These are phyloP conservation scores for Gossypium raimondii DNA, from an alignment of 345 rosid genomes.

Conservation along the genomic window DNA sequence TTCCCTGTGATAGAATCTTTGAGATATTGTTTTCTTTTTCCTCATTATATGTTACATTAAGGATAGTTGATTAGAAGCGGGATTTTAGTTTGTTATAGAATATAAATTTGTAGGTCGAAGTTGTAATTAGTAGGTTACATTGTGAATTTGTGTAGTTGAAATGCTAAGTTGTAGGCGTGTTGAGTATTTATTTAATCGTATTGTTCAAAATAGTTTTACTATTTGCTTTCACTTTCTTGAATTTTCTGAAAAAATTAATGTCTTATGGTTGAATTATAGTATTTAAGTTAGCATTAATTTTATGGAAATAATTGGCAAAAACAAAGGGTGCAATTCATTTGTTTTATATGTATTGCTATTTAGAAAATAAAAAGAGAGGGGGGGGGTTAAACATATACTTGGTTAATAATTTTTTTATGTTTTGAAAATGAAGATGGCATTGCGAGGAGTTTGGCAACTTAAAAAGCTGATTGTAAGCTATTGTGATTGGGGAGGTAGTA, in stretches of 20 bases:
- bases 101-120: not conserved
- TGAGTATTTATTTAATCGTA: not conserved
- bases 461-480: constrained; percentile 77
- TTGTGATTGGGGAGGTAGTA: constrained; percentile 92
- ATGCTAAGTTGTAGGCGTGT: not conserved
- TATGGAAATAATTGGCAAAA: no score
- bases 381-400: no score
- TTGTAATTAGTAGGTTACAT: not conserved
- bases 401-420: no score
- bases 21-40: not conserved
- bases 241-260: not conserved
- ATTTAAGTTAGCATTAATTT: not conserved
- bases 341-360: no score
- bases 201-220: not conserved
- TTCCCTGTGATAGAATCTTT: not conserved
- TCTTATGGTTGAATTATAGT: not conserved
- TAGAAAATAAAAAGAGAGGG: no score
- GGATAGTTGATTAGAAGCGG: not conserved
- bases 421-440: constrained; percentile 50
- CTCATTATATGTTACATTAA: not conserved
- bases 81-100: not conserved
- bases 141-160: not conserved
- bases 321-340: no score
- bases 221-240: not conserved
- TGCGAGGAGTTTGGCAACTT: constrained; percentile 88